Evolutionary conservation across 208 protist species (phyloP).

Genomic region (Crithidia bombi): DNA sequence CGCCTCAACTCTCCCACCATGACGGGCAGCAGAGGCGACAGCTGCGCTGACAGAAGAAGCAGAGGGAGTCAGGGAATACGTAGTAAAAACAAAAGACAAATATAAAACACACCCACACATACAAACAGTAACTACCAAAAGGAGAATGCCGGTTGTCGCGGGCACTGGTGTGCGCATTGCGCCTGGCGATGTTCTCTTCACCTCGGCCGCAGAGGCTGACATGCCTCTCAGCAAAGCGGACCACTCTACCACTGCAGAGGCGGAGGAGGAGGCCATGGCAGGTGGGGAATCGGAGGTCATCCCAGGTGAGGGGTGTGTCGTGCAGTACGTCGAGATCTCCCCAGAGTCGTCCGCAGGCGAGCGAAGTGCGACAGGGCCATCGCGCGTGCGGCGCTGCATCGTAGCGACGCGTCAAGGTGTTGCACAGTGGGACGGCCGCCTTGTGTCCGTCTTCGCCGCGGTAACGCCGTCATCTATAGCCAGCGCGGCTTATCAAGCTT

Average conservation of each 20-base stretch:
- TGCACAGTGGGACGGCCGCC: slow-evolving; percentile 75
- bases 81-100: too few species aligned
- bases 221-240: not conserved
- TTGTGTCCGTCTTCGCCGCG: slow-evolving; percentile 49
- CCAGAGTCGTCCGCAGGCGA: not conserved
- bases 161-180: slow-evolving; percentile 41
- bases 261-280: not conserved
- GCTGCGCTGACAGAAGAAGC: slow-evolving; percentile 2
- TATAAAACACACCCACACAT: too few species aligned
- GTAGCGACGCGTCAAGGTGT: slow-evolving; percentile 57
- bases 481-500: too few species aligned
- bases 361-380: too few species aligned
- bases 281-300: slow-evolving; percentile 32
- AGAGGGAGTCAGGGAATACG: too few species aligned
- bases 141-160: slow-evolving; percentile 28
- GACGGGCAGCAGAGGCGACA: too few species aligned
- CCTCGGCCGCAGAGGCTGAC: slow-evolving; percentile 11
- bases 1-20: too few species aligned
- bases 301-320: slow-evolving; percentile 65
- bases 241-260: not conserved
- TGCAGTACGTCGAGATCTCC: slow-evolving; percentile 33
- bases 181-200: slow-evolving; percentile 64
- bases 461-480: not conserved
- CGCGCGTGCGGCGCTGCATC: slow-evolving; percentile 34
- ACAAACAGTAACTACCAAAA: too few species aligned